These are phyloP conservation scores for Penicillium parvum DNA, from an alignment of 495 filamentous ascomycete species.

Conservation along the genomic window DNA sequence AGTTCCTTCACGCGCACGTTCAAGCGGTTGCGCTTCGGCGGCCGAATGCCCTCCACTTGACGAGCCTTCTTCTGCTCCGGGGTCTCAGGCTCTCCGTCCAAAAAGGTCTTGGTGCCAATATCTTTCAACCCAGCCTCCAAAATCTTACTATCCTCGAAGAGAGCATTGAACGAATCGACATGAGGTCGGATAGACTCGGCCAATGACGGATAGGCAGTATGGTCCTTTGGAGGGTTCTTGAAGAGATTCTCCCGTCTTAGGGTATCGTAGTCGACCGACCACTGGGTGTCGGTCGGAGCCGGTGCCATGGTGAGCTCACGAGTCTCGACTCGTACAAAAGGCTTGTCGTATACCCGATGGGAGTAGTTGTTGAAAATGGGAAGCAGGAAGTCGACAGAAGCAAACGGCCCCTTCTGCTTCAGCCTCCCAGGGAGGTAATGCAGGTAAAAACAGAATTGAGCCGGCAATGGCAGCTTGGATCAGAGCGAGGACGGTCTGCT, in stretches of 20 bases:
- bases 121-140: slow-evolving; percentile 75
- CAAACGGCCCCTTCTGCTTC: slow-evolving; percentile 13
- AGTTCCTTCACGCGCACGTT: slow-evolving; percentile 70
- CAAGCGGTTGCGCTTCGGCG: slow-evolving; percentile 62
- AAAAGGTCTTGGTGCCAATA: slow-evolving; percentile 81
- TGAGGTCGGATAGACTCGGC: slow-evolving; percentile 81
- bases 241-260: slow-evolving; percentile 82
- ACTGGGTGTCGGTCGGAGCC: slow-evolving; percentile 61
- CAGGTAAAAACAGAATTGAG: slow-evolving; percentile 21
- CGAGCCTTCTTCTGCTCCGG: slow-evolving; percentile 38
- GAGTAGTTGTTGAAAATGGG: background rate
- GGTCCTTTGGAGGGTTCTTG: slow-evolving; percentile 77
- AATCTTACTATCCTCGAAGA: slow-evolving; percentile 66
- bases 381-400: background rate
- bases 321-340: slow-evolving; percentile 14
- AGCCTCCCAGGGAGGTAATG: slow-evolving; percentile 16
- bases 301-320: slow-evolving; percentile 36
- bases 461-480: slow-evolving; percentile 30
- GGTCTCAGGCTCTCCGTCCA: slow-evolving; percentile 65
- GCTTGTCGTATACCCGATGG: slow-evolving; percentile 1
- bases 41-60: slow-evolving; percentile 40
- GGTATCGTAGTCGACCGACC: slow-evolving; percentile 79
- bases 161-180: slow-evolving; percentile 92
- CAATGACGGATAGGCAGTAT: slow-evolving; percentile 81
- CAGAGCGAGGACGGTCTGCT: slow-evolving; percentile 19